These are phyloP conservation scores for Fragaria ananassa DNA, from an alignment of 306 rosid species.

Conservation along the genomic window DNA sequence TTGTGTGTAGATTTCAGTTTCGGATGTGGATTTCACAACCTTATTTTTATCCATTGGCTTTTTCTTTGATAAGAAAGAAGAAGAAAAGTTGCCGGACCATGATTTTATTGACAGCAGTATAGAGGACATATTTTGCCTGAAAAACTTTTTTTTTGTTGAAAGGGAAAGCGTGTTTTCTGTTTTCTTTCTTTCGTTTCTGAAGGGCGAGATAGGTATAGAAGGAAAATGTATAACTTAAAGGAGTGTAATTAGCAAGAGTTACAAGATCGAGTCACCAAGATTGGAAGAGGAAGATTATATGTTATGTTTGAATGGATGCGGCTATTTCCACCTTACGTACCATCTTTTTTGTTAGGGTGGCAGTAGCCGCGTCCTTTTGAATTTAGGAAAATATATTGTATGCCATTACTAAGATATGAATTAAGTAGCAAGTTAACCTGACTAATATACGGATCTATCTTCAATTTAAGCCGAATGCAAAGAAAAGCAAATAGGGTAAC, in stretches of 20 bases:
- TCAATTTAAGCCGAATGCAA: not conserved
- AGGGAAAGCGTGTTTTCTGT: not conserved
- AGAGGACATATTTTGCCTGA: not conserved
- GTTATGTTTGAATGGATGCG: no score
- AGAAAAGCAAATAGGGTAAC: not conserved
- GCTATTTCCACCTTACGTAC: no score
- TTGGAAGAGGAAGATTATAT: not conserved
- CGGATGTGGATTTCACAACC: no score
- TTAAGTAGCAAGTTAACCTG: not conserved
- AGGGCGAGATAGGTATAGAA: not conserved
- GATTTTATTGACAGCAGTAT: not conserved
- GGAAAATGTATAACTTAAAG: not conserved
- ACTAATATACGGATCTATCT: not conserved
- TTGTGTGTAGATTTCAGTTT: no score
- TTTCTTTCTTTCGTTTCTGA: not conserved
- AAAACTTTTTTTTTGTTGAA: not conserved
- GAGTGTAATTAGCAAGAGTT: not conserved
- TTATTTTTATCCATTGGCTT: not conserved
- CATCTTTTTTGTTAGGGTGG: no score
- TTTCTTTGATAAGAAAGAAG: not conserved
- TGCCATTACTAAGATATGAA: not conserved
- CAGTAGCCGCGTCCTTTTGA: no score
- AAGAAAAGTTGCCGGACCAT: not conserved
- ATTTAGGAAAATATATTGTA: not conserved
- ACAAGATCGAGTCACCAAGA: not conserved